Conservation (phyloP, 768 basidiomycete species). For the Boletus coccyginus region DNA sequence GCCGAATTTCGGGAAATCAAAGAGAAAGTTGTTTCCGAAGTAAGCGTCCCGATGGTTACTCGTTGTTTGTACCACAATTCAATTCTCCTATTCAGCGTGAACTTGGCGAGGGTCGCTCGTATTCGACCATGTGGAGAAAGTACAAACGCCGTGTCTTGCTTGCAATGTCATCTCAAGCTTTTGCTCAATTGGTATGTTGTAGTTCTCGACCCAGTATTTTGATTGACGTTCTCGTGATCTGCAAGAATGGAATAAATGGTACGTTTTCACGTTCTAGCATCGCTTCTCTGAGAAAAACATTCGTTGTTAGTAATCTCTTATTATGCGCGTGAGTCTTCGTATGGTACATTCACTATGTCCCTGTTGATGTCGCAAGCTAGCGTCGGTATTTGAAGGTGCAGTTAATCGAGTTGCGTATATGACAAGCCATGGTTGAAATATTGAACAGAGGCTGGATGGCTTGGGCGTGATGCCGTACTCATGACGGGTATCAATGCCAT, state of each 20-base stretch:
- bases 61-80: neutral
- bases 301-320: slow-evolving; percentile 78
- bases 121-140: slow-evolving; percentile 78
- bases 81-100: slow-evolving; percentile 53
- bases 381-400: slow-evolving; percentile 88
- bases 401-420: neutral
- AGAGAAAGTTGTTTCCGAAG: slow-evolving; percentile 70
- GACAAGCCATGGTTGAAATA: slow-evolving; percentile 5
- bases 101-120: slow-evolving; percentile 71
- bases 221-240: slow-evolving; percentile 1
- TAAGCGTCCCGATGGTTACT: slow-evolving; percentile 26
- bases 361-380: slow-evolving; percentile 36
- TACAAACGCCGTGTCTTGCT: slow-evolving; percentile 87
- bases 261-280: slow-evolving; percentile 18
- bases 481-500: slow-evolving; percentile 95
- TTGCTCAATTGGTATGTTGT: slow-evolving; percentile 82
- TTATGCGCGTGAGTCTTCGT: slow-evolving; percentile 72
- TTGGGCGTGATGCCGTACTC: slow-evolving; percentile 87
- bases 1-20: slow-evolving; percentile 92
- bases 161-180: slow-evolving; percentile 94
- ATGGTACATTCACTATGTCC: neutral
- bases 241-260: slow-evolving; percentile 94
- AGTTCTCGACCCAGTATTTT: neutral
- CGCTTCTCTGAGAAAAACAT: slow-evolving; percentile 4
- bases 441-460: slow-evolving; percentile 84